Evolutionary conservation across 1,139 yeast species (phyloP).

Genomic region (Saccharomyces hybrid): DNA sequence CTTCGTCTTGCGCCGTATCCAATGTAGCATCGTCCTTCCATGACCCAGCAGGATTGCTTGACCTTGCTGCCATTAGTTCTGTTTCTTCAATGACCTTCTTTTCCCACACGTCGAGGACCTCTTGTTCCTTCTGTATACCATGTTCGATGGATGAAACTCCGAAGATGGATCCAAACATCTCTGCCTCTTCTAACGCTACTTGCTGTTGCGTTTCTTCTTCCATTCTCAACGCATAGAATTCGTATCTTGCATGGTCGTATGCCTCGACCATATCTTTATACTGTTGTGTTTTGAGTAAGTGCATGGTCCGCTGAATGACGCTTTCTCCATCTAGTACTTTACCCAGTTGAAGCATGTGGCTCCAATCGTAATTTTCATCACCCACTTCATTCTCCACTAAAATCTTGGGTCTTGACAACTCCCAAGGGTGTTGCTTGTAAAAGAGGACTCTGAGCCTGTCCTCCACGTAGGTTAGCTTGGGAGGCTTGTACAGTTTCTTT

Average conservation of each 20-base stretch:
- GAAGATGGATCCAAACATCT: constrained; percentile 76
- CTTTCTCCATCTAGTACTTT: constrained; percentile 85
- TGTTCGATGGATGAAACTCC: constrained; percentile 53
- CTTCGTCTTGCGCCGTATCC: neutral
- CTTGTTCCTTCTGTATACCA: constrained; percentile 68
- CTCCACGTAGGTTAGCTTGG: constrained; percentile 63
- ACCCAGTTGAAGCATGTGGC: constrained; percentile 58
- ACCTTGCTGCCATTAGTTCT: constrained; percentile 38
- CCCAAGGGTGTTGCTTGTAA: constrained; percentile 97
- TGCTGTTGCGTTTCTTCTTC: constrained; percentile 70
- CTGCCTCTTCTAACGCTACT: constrained; percentile 75
- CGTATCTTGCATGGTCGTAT: constrained; percentile 79
- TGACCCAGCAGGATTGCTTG: constrained; percentile 38
- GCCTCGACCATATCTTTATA: constrained; percentile 50
- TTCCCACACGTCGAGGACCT: constrained; percentile 65
- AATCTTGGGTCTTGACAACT: constrained; percentile 83
- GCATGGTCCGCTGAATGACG: constrained; percentile 86
- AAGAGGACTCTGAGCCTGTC: constrained; percentile 76
- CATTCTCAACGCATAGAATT: constrained; percentile 80
- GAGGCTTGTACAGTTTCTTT: constrained; percentile 45
- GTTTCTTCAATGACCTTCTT: constrained; percentile 57
- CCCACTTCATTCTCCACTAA: constrained; percentile 64
- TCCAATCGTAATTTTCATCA: constrained; percentile 59
- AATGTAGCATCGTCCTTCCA: constrained; percentile 20
- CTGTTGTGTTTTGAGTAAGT: constrained; percentile 43